Conservation (phyloP, 2,329 filamentous ascomycete genomes). For the Pezicula radicicola region DNA sequence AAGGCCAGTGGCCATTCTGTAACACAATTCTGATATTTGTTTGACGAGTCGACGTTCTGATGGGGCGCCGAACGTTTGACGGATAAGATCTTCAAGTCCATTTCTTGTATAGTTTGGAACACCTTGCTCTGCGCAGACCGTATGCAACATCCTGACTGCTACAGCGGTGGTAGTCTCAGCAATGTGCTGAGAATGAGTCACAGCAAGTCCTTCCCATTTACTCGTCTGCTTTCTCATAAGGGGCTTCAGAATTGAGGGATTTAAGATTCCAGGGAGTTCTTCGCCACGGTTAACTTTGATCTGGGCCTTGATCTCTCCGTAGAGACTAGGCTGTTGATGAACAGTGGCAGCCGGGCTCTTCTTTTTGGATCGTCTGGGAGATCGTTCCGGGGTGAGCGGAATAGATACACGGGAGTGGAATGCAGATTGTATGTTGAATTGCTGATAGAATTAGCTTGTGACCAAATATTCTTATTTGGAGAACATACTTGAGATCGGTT, state of each 20-base stretch:
- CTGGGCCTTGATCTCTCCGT: slow-evolving; percentile 22
- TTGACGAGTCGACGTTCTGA: too few relatives aligned
- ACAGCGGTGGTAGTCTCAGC: slow-evolving; percentile 12
- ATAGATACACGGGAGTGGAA: not conserved
- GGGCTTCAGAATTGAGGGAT: slow-evolving; percentile 27
- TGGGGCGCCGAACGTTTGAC: not conserved
- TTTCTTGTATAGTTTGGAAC: not conserved
- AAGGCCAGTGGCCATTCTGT: slow-evolving; percentile 5
- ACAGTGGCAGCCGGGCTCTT: too few relatives aligned
- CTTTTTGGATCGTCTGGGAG: too few relatives aligned
- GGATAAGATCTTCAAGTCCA: slow-evolving; percentile 4
- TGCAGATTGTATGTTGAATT: not conserved
- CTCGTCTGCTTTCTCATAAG: slow-evolving; percentile 30
- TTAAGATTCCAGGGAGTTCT: slow-evolving; percentile 30
- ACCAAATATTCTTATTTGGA: too few relatives aligned
- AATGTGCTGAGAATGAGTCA: slow-evolving; percentile 21
- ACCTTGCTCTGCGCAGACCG: slow-evolving; percentile 10
- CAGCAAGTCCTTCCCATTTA: slow-evolving; percentile 28
- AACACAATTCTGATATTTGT: slow-evolving; percentile 3
- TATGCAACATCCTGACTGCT: slow-evolving; percentile 13
- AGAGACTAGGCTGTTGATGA: slow-evolving; percentile 3
- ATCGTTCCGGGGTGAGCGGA: not conserved
- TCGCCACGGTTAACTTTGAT: slow-evolving; percentile 26
- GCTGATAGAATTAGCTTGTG: too few relatives aligned
- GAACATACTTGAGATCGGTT: too few relatives aligned